These are phyloP conservation scores for Mycena amicta DNA, from an alignment of 768 basidiomycete species.

Conservation along the genomic window DNA sequence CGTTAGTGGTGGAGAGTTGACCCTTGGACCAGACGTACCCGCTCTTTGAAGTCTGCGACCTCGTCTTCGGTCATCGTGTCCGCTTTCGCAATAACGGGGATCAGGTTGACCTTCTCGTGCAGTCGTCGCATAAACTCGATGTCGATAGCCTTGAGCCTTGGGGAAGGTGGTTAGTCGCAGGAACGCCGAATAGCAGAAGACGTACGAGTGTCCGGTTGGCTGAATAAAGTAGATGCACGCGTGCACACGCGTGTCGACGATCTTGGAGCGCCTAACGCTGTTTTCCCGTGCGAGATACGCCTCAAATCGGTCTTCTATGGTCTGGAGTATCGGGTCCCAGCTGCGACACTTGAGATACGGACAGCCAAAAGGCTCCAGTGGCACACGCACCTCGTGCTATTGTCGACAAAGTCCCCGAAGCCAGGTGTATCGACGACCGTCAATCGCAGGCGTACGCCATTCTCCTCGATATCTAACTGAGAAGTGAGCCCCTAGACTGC, in stretches of 20 bases:
- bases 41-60: constrained; percentile 86
- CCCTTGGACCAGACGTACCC: constrained; percentile 51
- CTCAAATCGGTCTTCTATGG: constrained; percentile 97
- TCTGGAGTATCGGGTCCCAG: constrained; percentile 99
- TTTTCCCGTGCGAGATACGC: constrained; percentile 98
- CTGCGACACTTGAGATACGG: constrained; percentile 35
- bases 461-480: constrained; percentile 97
- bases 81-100: constrained; percentile 97
- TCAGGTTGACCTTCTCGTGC: constrained; percentile 96
- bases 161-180: background rate
- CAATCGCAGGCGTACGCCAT: constrained; percentile 90
- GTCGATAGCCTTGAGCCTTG: constrained; percentile 93
- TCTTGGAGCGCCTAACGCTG: constrained; percentile 90
- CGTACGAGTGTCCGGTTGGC: constrained; percentile 96
- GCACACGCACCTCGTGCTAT: constrained; percentile 90
- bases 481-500: no score
- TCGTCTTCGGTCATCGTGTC: constrained; percentile 98
- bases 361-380: constrained; percentile 13
- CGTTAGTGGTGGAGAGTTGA: constrained; percentile 5
- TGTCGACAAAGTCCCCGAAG: constrained; percentile 99
- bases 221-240: constrained; percentile 99
- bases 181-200: constrained; percentile 16
- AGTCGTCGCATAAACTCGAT: constrained; percentile 98
- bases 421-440: constrained; percentile 99
- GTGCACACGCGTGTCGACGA: constrained; percentile 95